Percentiles rank a stretch among this genome's conserved stretches.
phyloP scores from a whole-genome alignment of 768 basidiomycete genomes.

The Lactarius sanguifluus region DNA sequence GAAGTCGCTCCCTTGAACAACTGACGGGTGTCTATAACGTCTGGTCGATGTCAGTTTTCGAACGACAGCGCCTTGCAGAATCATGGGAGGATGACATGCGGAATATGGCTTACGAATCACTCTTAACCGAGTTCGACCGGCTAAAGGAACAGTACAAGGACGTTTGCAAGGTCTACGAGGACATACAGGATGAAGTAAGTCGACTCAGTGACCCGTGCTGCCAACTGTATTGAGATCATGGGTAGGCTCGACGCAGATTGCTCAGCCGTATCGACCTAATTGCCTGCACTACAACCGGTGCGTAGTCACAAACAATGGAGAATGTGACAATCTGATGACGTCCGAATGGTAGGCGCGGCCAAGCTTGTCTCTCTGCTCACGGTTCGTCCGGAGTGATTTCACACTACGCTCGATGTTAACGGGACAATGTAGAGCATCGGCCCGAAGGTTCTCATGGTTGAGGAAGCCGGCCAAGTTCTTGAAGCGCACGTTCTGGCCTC shows the following conservation, averaged over 20 bases:
- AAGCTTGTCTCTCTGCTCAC: constrained; percentile 58
- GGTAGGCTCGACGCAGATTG: constrained; percentile 55
- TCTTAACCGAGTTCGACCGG: constrained; percentile 44
- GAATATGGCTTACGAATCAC: constrained; percentile 33
- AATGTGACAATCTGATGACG: neutral
- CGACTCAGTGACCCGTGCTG: neutral
- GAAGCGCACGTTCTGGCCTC: constrained; percentile 72
- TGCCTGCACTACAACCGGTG: constrained; percentile 78
- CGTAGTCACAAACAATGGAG: constrained; percentile 2
- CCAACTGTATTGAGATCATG: neutral
- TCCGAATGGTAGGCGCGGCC: constrained; percentile 53
- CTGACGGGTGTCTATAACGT: constrained; percentile 39
- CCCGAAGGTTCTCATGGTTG: constrained; percentile 66
- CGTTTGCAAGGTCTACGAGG: constrained; percentile 39
- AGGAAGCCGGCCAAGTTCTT: constrained; percentile 81
- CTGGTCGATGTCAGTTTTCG: constrained; percentile 54
- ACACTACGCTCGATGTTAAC: neutral
- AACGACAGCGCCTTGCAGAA: constrained; percentile 46
- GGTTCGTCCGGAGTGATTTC: constrained; percentile 37
- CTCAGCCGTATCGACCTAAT: constrained; percentile 58
- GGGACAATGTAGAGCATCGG: constrained; percentile 46
- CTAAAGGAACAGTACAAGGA: constrained; percentile 44
- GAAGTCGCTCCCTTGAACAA: constrained; percentile 41
- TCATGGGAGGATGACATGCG: constrained; percentile 51
- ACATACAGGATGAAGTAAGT: constrained; percentile 56